Evolutionary conservation across 345 rosid genomes (phyloP), one percentile per base, ranked within the genome.

Genomic region (Salix dunnii): DNA sequence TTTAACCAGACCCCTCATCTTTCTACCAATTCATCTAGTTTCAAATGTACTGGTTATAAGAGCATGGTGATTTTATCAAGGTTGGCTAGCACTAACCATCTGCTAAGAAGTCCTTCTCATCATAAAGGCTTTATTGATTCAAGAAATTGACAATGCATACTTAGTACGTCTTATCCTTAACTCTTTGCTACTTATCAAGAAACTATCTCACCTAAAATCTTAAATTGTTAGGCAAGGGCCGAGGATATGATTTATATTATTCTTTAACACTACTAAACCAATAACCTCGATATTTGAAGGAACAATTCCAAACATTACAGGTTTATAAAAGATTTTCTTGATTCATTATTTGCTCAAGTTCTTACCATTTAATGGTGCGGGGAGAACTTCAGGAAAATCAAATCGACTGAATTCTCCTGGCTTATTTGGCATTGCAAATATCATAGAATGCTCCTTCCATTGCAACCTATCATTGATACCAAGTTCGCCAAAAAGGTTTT

Each of bases 371-470:
- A 95, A 78, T 46, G 99, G 99, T 82, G 97, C 90, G 9, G 96
- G 96, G 30, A 93, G 85, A 83, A 74, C 90, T 78, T 95, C 97
- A 70, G 90, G 89, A 83, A 95, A 95, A 85, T 95, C 99, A 89
- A 95, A 95, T 83, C 93, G 87, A 82, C 96, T 95, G 77, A 91
- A 95, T 76, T 95, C 97, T 70, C 97, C 97, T 31, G 97, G 97
- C 83, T 90, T 91, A 84, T 89, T 91, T 79, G 97, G 97, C 96
- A 95, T 93, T 36, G 99, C 97, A 78, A 95, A 95, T 68, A 95
- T 95, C 99, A 95, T 95, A 71, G 97, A 95, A 74, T 95, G 99
- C 79, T 95, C 97, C 83, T 95, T 93, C 99, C 97, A 93, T 77
- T 95, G 97, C 86, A 95, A 82, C 78, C 96, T 88, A 75, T 95